phyloP scores from a whole-genome alignment of 345 rosid genomes.

The Lagerstroemia speciosa region DNA sequence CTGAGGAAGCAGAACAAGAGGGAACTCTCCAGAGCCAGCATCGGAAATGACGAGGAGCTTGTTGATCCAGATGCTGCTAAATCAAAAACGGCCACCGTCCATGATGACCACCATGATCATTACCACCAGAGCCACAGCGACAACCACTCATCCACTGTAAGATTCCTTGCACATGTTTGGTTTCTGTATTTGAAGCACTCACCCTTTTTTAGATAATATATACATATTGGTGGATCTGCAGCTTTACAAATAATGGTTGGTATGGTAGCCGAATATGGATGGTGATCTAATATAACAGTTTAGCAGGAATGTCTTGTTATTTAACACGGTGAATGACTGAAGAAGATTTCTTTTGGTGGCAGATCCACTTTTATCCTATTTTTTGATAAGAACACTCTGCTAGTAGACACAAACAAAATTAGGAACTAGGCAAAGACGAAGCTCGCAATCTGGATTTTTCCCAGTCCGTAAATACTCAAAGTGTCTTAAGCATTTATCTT shows the following conservation, averaged over 20 bases:
- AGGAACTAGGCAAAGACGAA: background rate
- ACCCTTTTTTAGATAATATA: background rate
- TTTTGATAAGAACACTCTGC: background rate
- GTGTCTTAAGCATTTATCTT: too few species aligned
- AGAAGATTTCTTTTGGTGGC: background rate
- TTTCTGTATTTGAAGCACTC: background rate
- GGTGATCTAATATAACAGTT: background rate
- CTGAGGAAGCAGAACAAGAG: conserved; percentile 93
- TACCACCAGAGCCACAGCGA: conserved; percentile 26
- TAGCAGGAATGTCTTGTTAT: too few species aligned
- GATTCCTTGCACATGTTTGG: conserved; percentile 12
- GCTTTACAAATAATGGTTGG: background rate
- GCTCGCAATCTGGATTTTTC: too few species aligned
- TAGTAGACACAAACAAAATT: background rate
- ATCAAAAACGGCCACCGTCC: conserved; percentile 9
- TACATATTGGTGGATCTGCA: background rate
- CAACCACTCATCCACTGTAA: conserved; percentile 55
- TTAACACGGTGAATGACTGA: background rate
- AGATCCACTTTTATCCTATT: background rate
- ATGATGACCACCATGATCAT: conserved; percentile 16
- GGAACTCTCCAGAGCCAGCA: conserved; percentile 80
- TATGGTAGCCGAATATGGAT: background rate
- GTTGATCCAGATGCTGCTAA: conserved; percentile 49
- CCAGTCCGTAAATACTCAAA: background rate
- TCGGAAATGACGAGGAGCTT: conserved; percentile 85